These are phyloP conservation scores for Ulota crispa DNA, from an alignment of 225 moss, liverwort and hornwort species.

Conservation along the genomic window DNA sequence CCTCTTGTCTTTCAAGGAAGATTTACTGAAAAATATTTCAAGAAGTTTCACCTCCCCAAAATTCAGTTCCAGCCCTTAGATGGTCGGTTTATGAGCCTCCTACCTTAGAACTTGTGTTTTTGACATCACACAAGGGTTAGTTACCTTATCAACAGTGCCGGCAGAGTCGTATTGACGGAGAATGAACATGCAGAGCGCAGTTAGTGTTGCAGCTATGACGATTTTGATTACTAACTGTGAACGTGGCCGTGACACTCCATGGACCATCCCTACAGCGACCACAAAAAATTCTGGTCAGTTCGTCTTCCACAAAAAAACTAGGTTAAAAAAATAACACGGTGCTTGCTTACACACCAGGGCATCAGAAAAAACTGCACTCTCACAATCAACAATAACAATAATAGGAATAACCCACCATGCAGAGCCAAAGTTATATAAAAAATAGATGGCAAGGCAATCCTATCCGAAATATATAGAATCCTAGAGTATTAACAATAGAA, in stretches of 20 bases:
- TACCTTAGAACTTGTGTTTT: background rate
- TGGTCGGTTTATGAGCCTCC: no score
- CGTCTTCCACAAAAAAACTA: background rate
- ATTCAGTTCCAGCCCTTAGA: no score
- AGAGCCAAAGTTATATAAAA: background rate
- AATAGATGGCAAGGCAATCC: background rate
- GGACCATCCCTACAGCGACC: slow-evolving; percentile 54
- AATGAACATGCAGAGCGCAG: slow-evolving; percentile 87
- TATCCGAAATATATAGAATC: background rate
- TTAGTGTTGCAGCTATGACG: slow-evolving; percentile 67
- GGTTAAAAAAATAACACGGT: background rate
- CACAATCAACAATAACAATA: background rate
- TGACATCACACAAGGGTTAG: background rate
- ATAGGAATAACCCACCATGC: background rate
- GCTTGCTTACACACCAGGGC: background rate
- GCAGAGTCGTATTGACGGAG: slow-evolving; percentile 80
- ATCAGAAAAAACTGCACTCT: background rate
- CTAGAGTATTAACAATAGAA: background rate
- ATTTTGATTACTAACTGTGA: slow-evolving; percentile 80
- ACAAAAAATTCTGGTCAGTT: background rate
- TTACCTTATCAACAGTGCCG: slow-evolving; percentile 67
- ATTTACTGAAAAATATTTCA: no score
- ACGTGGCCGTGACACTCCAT: slow-evolving; percentile 80
- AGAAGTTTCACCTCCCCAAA: no score
- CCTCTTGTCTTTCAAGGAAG: no score